A percentile compares a stretch with the other conserved stretches of the same genome.
Evolutionary conservation across 2,329 filamentous ascomycete species (phyloP).

Genomic region (Penicillium sp.): DNA sequence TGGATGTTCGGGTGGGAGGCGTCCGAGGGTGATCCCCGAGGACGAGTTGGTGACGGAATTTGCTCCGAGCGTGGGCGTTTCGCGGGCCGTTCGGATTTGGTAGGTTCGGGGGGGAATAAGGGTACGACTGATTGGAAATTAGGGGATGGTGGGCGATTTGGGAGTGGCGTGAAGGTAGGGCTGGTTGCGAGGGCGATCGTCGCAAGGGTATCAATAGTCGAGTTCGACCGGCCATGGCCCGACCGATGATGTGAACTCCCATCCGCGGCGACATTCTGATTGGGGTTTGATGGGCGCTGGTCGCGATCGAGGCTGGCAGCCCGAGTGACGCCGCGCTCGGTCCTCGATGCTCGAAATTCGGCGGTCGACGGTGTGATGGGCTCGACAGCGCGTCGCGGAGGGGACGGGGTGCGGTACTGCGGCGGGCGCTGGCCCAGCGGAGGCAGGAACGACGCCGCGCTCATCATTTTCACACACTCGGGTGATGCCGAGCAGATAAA

Average conservation of each 20-base stretch:
- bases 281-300: slow-evolving; percentile 20
- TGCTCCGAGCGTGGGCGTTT: slow-evolving; percentile 63
- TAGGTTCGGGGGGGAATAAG: slow-evolving; percentile 31
- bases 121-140: slow-evolving; percentile 24
- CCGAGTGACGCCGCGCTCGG: slow-evolving; percentile 28
- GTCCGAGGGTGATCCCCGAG: slow-evolving; percentile 27
- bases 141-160: slow-evolving; percentile 33
- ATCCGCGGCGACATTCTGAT: slow-evolving; percentile 21
- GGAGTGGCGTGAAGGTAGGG: slow-evolving; percentile 41
- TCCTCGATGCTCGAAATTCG: slow-evolving; percentile 31
- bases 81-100: slow-evolving; percentile 49
- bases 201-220: slow-evolving; percentile 50
- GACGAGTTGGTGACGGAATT: slow-evolving; percentile 44
- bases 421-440: slow-evolving; percentile 38
- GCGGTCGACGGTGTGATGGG: slow-evolving; percentile 43
- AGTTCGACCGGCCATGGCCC: slow-evolving; percentile 45
- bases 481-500: slow-evolving; percentile 5
- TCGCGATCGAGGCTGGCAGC: slow-evolving; percentile 26
- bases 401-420: slow-evolving; percentile 48
- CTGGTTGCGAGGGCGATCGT: slow-evolving; percentile 52
- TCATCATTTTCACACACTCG: slow-evolving; percentile 34
- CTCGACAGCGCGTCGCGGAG: slow-evolving; percentile 47
- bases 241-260: slow-evolving; percentile 28
- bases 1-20: slow-evolving; percentile 32
- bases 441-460: slow-evolving; percentile 39